phyloP scores from a whole-genome alignment of 1,284 basidiomycete genomes.

The Tylopilus sp. region DNA sequence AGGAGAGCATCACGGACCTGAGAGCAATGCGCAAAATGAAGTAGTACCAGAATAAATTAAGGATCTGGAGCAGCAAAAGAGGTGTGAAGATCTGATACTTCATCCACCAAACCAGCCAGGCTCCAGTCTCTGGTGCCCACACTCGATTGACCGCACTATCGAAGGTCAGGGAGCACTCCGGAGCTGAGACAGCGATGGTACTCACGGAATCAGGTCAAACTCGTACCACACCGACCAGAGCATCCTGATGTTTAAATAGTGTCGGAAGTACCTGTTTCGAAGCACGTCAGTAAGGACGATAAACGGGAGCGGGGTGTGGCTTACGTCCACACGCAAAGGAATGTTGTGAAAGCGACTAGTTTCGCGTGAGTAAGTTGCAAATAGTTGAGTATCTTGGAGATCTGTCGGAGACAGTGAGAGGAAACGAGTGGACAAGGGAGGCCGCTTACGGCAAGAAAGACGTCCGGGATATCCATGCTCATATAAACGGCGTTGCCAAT shows the following conservation, averaged over 20 bases:
- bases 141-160: constrained; percentile 52
- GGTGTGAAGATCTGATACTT: constrained; percentile 78
- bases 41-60: constrained; percentile 92
- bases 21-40: constrained; percentile 70
- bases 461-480: constrained; percentile 96
- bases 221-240: constrained; percentile 86
- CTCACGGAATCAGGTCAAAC: constrained; percentile 78
- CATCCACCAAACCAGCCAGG: constrained; percentile 78
- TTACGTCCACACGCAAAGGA: constrained; percentile 81
- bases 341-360: constrained; percentile 60
- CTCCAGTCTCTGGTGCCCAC: constrained; percentile 64
- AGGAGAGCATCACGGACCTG: constrained; percentile 32
- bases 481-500: constrained; percentile 93
- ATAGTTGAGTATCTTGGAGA: constrained; percentile 87
- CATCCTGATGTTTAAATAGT: constrained; percentile 87
- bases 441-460: constrained; percentile 73
- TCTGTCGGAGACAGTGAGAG: constrained; percentile 38
- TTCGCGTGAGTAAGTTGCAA: constrained; percentile 67
- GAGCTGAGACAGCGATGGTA: constrained; percentile 16
- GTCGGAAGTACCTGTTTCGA: constrained; percentile 82
- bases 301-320: constrained; percentile 30
- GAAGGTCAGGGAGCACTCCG: not conserved
- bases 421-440: not conserved
- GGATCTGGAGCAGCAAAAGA: constrained; percentile 68
- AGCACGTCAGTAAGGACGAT: not conserved